Conservation (phyloP, 495 filamentous ascomycete genomes). For the Tuber microsphaerosporum region DNA sequence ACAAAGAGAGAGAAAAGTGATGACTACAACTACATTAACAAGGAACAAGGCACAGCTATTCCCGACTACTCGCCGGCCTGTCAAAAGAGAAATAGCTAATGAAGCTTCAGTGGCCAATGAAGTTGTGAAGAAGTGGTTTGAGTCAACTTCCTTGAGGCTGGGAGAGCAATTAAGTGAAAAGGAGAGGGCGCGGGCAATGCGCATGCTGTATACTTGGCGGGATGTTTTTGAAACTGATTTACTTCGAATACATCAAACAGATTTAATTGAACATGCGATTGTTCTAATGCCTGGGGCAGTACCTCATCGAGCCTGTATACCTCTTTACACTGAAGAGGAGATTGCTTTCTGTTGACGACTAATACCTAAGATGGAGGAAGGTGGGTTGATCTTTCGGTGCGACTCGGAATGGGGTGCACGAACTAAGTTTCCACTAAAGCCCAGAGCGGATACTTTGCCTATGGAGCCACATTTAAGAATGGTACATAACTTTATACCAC, state of each 20-base stretch:
- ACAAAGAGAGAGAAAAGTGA: neutral
- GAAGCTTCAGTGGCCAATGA: no score
- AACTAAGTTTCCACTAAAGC: neutral
- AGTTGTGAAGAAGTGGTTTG: no score
- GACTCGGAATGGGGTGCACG: neutral
- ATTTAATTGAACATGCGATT: neutral
- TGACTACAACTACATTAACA: neutral
- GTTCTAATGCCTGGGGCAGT: fast-evolving
- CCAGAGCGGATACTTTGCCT: no score
- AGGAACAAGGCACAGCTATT: neutral
- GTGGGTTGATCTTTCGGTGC: neutral
- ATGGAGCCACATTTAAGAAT: neutral
- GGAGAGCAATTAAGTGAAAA: no score
- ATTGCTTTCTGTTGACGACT: neutral
- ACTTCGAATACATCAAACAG: neutral
- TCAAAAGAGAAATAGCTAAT: no score
- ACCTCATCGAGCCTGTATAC: neutral
- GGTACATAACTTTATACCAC: neutral
- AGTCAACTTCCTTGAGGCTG: no score
- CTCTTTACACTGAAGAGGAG: no score
- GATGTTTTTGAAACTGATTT: neutral
- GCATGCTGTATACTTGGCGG: neutral
- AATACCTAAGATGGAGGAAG: neutral
- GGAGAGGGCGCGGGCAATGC: neutral
- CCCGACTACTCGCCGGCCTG: no score